phyloP scores from a whole-genome alignment of 306 rosid genomes.

The Mucuna pruriens region DNA sequence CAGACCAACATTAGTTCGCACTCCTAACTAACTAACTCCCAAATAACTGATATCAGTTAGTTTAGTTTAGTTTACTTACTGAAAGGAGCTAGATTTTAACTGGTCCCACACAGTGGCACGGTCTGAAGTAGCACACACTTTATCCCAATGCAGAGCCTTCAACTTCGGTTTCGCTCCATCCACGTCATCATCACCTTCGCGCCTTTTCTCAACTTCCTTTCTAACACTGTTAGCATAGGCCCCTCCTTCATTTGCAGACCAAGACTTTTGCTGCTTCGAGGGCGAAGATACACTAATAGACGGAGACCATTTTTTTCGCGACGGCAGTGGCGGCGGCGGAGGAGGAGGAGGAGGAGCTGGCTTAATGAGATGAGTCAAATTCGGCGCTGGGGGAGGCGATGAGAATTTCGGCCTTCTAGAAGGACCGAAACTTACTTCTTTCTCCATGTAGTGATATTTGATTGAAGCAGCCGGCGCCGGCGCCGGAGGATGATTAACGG shows the following conservation, averaged over 20 bases:
- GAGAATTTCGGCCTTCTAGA: constrained; percentile 67
- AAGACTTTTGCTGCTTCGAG: constrained; percentile 42
- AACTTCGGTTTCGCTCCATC: constrained; percentile 81
- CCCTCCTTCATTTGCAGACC: constrained; percentile 42
- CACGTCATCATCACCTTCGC: constrained; percentile 64
- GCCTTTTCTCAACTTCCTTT: constrained; percentile 15
- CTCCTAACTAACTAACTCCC: background rate
- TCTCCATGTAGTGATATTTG: constrained; percentile 5
- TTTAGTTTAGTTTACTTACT: constrained; percentile 68
- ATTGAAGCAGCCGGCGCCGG: constrained; percentile 35
- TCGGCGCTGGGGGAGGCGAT: constrained; percentile 71
- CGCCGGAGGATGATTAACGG: constrained; percentile 41
- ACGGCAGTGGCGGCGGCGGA: constrained; percentile 30
- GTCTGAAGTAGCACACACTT: constrained; percentile 92
- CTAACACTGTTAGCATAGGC: constrained; percentile 36
- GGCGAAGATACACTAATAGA: constrained; percentile 34
- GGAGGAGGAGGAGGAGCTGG: constrained; percentile 53
- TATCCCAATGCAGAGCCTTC: constrained; percentile 98
- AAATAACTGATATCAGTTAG: background rate
- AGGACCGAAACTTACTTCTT: constrained; percentile 35
- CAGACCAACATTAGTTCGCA: constrained; percentile 2
- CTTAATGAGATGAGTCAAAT: constrained; percentile 65
- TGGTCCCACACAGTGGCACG: constrained; percentile 99
- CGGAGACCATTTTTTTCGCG: constrained; percentile 39
- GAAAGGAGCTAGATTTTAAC: constrained; percentile 94